Conservation (phyloP, 768 basidiomycete genomes). For the Tephrocybe sp. region DNA sequence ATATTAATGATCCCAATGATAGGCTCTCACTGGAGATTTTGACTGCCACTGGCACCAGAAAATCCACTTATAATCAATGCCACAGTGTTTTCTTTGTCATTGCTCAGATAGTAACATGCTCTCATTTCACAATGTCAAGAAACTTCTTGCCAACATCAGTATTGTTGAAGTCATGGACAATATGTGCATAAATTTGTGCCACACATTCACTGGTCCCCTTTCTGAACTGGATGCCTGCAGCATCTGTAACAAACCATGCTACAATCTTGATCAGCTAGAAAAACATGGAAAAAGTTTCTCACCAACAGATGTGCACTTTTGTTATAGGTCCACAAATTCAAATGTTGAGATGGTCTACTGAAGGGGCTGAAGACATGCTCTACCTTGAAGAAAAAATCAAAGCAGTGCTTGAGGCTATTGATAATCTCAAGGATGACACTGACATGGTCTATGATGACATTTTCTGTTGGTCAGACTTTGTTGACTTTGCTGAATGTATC, state of each 20-base stretch:
- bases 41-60: constrained; percentile 1
- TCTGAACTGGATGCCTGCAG: constrained; percentile 13
- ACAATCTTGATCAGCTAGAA: neutral
- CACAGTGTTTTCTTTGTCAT: constrained; percentile 3
- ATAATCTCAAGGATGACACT: constrained; percentile 2
- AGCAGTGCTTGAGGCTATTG: constrained; percentile 11
- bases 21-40: neutral
- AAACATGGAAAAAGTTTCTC: constrained; percentile 6
- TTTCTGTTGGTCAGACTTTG: constrained; percentile 25
- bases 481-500: constrained; percentile 14
- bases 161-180: constrained; percentile 18
- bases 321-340: neutral
- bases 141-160: constrained; percentile 11
- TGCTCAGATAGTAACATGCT: constrained; percentile 8
- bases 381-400: neutral
- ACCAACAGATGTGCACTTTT: neutral
- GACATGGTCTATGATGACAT: constrained; percentile 20
- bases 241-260: neutral
- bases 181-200: constrained; percentile 26
- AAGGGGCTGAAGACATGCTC: constrained; percentile 15
- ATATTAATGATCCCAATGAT: neutral
- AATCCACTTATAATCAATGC: constrained; percentile 6
- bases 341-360: neutral
- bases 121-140: constrained; percentile 7
- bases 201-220: constrained; percentile 23